Evolutionary conservation across 345 rosid genomes (phyloP).

Genomic region (Pseudoturritis turrita): DNA sequence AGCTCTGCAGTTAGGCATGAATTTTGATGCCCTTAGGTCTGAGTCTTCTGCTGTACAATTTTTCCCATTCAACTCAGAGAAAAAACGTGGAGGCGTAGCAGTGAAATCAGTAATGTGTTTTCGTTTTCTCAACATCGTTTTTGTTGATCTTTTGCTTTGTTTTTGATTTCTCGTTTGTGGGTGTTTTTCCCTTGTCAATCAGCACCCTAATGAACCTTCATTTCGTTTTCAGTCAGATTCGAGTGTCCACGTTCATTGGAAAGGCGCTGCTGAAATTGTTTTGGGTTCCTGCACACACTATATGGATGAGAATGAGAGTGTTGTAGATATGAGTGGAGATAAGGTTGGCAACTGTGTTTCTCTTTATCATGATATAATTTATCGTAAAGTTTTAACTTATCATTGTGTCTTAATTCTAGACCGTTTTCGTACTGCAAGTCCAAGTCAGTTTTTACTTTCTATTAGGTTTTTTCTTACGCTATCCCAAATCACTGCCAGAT

Average conservation of each 20-base stretch:
- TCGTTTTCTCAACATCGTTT: neutral
- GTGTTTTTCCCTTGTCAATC: neutral
- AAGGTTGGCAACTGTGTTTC: conserved; percentile 41
- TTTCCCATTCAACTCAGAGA: conserved; percentile 87
- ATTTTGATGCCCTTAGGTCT: conserved; percentile 59
- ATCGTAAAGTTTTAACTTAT: neutral
- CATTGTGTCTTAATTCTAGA: neutral
- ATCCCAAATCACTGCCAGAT: conserved; percentile 11
- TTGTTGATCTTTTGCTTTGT: neutral
- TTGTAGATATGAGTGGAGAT: conserved; percentile 54
- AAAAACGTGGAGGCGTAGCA: conserved; percentile 90
- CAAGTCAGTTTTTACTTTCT: neutral
- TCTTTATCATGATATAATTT: neutral
- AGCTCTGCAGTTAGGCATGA: conserved; percentile 76
- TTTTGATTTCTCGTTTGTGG: neutral
- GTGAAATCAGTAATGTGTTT: conserved; percentile 45
- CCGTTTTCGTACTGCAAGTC: conserved; percentile 2
- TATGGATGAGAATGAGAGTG: conserved; percentile 48
- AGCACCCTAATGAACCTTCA: neutral
- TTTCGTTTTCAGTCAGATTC: conserved; percentile 49
- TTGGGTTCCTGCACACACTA: conserved; percentile 67
- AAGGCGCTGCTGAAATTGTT: conserved; percentile 98
- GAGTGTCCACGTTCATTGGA: conserved; percentile 83
- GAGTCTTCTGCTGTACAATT: conserved; percentile 63
- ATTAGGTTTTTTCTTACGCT: neutral